These are phyloP conservation scores for Penicillium goetzii DNA, from an alignment of 495 filamentous ascomycete genomes.

Conservation along the genomic window DNA sequence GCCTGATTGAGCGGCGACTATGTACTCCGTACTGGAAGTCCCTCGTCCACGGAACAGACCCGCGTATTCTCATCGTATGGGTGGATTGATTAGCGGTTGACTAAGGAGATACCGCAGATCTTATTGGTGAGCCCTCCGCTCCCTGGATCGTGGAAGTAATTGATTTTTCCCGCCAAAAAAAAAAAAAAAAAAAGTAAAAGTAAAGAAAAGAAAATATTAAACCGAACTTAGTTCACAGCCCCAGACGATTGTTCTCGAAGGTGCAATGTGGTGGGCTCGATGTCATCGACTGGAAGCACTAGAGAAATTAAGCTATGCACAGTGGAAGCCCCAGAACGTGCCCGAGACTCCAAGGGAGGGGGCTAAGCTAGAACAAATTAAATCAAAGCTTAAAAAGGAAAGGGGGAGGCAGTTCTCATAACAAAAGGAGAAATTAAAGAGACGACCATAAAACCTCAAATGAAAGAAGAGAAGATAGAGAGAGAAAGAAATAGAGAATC, in stretches of 20 bases:
- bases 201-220: not conserved
- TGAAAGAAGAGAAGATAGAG: constrained; percentile 10
- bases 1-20: constrained; percentile 20
- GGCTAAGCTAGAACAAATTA: constrained; percentile 10
- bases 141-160: constrained; percentile 12
- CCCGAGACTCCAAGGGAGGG: constrained; percentile 13
- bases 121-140: constrained; percentile 23
- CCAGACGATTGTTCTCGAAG: constrained; percentile 6
- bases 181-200: not conserved
- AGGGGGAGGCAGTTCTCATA: constrained; percentile 6
- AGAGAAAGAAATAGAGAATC: constrained; percentile 7
- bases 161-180: not conserved
- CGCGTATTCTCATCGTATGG: constrained; percentile 9
- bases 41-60: constrained; percentile 26
- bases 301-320: constrained; percentile 26
- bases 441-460: not conserved
- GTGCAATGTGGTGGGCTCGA: constrained; percentile 7
- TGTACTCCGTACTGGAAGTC: constrained; percentile 10
- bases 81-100: constrained; percentile 16
- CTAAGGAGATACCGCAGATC: constrained; percentile 9
- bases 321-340: constrained; percentile 11
- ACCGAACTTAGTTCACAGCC: not conserved
- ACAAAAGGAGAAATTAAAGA: not conserved
- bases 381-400: constrained; percentile 15
- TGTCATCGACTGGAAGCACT: constrained; percentile 23